Evolutionary conservation across 345 rosid genomes (phyloP), one percentile per base, ranked within the genome.

Genomic region (Cardamine occulta): DNA sequence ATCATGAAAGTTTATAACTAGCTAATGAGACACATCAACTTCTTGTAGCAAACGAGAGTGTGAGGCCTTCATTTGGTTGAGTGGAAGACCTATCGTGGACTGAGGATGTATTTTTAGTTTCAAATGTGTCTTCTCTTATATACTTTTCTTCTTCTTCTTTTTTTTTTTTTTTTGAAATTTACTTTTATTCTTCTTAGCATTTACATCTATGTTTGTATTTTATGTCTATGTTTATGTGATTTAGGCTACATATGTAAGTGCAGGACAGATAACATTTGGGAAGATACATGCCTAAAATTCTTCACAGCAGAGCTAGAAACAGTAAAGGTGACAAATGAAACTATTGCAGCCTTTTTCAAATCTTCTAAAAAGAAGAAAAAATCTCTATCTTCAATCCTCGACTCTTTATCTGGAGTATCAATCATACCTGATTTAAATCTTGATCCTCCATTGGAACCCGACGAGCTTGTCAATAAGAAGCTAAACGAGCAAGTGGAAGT

Each of bases 381-480:
- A 1, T 0, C 19, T 67, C 4, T 18, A 11, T 8, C 70, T 28
- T 40, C 54, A 18, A 32, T 28, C 17, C 1, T 63, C 17, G 34
- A 4, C 5, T 4, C 24, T 32, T 51, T 51, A 28, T 12, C 49
- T 63, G 61, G 28, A 57, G 69, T 18, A 55, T 4, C 57, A 26
- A 0, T 4, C 45, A 44, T 23, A 62, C 56, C 70, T 40, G 45
- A 39, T 39, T 39, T 39, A 39, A 39, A 39, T 39, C 14, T 39
- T 57, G 76, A 67, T 66, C 40, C 57, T 31, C 34, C 81, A 70
- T 40, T 74, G 59, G 75, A 53, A 19, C 78, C 70, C 7, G 69
- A 55, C 49, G 35, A 8, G 39, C 40, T 57, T 23, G 2, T 14
- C 8, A 31, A 40, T 1, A 18, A 56, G 72, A 66, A 74, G 17